A percentile compares a stretch with the other conserved stretches of the same genome.
Conservation (phyloP, 2,329 filamentous ascomycete species). For the Pyrenochaeta sp. region DNA sequence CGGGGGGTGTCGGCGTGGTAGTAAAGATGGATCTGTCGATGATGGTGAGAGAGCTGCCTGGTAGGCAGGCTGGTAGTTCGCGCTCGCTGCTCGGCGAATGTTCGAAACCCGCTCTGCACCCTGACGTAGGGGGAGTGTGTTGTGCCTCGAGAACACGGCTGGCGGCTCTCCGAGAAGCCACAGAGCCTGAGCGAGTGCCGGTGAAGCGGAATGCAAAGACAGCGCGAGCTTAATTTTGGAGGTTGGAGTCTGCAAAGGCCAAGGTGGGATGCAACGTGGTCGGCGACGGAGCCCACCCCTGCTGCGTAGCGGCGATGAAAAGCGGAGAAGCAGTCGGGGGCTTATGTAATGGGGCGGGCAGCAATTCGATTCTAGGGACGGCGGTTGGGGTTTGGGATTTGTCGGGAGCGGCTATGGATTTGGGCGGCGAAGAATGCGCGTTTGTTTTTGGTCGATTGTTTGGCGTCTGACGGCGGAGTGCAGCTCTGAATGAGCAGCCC, state of each 20-base stretch:
- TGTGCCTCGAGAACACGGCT: background rate
- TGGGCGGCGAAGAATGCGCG: conserved; percentile 22
- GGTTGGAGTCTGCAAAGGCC: conserved; percentile 20
- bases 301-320: conserved; percentile 34
- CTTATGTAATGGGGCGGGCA: conserved; percentile 7
- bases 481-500: no score
- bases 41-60: conserved; percentile 20
- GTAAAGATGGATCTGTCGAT: no score
- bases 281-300: conserved; percentile 29
- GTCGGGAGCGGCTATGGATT: conserved; percentile 11
- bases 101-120: conserved; percentile 16
- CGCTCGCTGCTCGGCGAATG: no score
- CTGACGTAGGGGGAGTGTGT: conserved; percentile 5
- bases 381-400: conserved; percentile 3
- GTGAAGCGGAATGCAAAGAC: background rate
- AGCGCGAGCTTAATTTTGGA: background rate
- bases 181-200: background rate
- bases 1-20: conserved; percentile 3
- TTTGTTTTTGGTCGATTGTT: conserved; percentile 34
- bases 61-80: conserved; percentile 22
- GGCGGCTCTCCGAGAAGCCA: background rate
- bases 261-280: conserved; percentile 35
- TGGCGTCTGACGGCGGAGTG: no score
- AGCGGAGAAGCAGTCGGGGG: conserved; percentile 31
- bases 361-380: conserved; percentile 13